phyloP scores from a whole-genome alignment of 352 stramenopile genomes.

The Pythium rhizo-oryzae region DNA sequence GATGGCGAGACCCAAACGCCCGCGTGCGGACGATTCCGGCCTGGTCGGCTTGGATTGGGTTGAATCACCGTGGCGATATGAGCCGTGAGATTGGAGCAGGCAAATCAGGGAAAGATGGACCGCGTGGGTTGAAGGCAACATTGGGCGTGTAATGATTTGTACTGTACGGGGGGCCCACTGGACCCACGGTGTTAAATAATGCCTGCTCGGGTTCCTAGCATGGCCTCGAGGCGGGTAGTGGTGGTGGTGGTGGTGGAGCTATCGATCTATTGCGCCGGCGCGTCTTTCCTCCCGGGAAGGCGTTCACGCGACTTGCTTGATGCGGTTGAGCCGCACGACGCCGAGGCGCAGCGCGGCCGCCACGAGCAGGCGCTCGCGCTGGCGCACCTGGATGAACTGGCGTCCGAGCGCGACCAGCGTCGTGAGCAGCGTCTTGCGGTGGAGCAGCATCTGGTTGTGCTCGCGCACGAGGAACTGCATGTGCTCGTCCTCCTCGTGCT shows the following conservation, averaged over 20 bases:
- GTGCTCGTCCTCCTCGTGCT: constrained; percentile 25
- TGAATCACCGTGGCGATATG: background rate
- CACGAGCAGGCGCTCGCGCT: constrained; percentile 27
- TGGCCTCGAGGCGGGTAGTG: too few relatives aligned
- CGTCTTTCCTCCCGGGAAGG: too few relatives aligned
- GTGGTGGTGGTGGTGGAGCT: background rate
- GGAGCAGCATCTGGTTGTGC: constrained; percentile 22
- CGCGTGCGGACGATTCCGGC: background rate
- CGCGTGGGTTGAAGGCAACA: background rate
- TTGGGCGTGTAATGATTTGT: background rate
- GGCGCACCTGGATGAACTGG: constrained; percentile 29
- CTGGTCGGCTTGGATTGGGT: background rate
- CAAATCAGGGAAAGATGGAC: background rate
- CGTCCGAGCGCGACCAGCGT: constrained; percentile 23
- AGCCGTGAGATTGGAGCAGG: background rate
- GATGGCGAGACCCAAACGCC: background rate
- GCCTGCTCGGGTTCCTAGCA: too few relatives aligned
- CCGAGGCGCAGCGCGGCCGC: constrained; percentile 21
- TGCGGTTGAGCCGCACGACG: constrained; percentile 25
- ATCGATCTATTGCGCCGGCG: background rate
- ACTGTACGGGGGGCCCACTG: background rate
- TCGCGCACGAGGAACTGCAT: constrained; percentile 24
- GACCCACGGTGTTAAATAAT: background rate
- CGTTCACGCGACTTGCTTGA: constrained; percentile 26
- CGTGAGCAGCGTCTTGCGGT: constrained; percentile 28